Evolutionary conservation across 768 basidiomycete species (phyloP), one percentile per base, ranked within the genome.

Genomic region (Mrakia blollopis): DNA sequence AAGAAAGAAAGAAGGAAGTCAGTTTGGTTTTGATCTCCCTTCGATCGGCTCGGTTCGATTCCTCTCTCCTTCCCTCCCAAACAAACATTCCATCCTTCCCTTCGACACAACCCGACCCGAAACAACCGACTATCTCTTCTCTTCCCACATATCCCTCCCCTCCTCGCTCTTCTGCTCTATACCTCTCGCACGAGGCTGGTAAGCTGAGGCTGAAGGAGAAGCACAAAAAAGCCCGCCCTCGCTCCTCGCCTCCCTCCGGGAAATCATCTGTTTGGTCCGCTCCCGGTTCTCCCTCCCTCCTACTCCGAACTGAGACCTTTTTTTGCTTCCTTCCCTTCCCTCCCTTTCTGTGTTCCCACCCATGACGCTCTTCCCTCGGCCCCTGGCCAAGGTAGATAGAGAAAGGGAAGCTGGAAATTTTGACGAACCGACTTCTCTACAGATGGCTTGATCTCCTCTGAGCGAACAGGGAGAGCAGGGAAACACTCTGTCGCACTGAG

Each of bases 361-460:
- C 57, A 57, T 3, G n/a, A n/a, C n/a, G n/a, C 57, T 57, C 28
- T 6, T 28, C 44, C 44, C 44, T 57, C 57, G 23, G 28, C 25
- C 16, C 14, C 16, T 3, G 28, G 14, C 5, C 44, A 57, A 57
- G 2, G 57, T 5, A 16, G 63, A 30, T 35, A 13, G 65, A 39
- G 25, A 39, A 7, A n/a, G n/a, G n/a, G n/a, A n/a, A n/a, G n/a
- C n/a, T 39, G 32, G 28, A 18, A 37, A 8, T 21, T 37, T 8
- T 39, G 9, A 68, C 65, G 44, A 39, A 68, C 62, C 74, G 18
- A 75, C 74, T 47, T 75, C 74, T 32, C 74, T 47, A 67, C 74
- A 75, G 50, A 75, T 70, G n/a, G 65, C 67, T 14, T 62, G 16
- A 52, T 75, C 74, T n/a, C 65, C 65, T 32, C 74, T 21, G 14